These are phyloP conservation scores for Lasiodiplodia citricola DNA, from an alignment of 2,329 filamentous ascomycete species.

Conservation along the genomic window DNA sequence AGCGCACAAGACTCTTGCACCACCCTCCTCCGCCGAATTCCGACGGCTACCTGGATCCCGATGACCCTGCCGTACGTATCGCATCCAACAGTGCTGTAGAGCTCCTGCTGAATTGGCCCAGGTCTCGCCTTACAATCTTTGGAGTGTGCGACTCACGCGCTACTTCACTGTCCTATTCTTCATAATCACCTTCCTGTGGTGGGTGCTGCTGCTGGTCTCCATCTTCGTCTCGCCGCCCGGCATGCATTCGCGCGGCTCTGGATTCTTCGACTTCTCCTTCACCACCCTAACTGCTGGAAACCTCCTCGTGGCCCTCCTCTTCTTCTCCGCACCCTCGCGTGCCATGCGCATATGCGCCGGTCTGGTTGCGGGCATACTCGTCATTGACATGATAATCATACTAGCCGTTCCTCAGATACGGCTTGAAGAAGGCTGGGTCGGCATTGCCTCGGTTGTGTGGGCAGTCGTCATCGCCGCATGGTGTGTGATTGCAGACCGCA, in stretches of 20 bases:
- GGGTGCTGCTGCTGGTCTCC: conserved; percentile 85
- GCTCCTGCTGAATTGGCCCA: conserved; percentile 34
- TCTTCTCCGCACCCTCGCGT: conserved; percentile 85
- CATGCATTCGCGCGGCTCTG: conserved; percentile 85
- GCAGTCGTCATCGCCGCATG: conserved; percentile 79
- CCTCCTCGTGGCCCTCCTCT: conserved; percentile 77
- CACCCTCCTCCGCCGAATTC: conserved; percentile 60
- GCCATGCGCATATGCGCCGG: conserved; percentile 76
- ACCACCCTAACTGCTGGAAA: conserved; percentile 78
- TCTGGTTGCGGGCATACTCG: conserved; percentile 68
- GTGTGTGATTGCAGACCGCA: conserved; percentile 77
- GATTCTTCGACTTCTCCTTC: conserved; percentile 88
- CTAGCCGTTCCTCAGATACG: conserved; percentile 75
- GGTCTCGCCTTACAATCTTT: conserved; percentile 92
- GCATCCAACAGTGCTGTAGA: not conserved
- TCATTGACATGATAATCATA: conserved; percentile 80
- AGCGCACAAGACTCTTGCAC: conserved; percentile 71
- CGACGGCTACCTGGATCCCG: conserved; percentile 73
- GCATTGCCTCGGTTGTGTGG: conserved; percentile 85
- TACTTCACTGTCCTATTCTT: conserved; percentile 80
- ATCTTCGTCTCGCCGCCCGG: conserved; percentile 89
- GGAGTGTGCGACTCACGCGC: conserved; percentile 82
- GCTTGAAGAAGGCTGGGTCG: conserved; percentile 87
- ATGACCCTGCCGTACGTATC: conserved; percentile 75
- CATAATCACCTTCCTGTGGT: conserved; percentile 83